Percentiles rank a stretch among this genome's conserved stretches.
These are phyloP conservation scores for Starmerella kuoi DNA, from an alignment of 805 yeast genomes.

Conservation along the genomic window DNA sequence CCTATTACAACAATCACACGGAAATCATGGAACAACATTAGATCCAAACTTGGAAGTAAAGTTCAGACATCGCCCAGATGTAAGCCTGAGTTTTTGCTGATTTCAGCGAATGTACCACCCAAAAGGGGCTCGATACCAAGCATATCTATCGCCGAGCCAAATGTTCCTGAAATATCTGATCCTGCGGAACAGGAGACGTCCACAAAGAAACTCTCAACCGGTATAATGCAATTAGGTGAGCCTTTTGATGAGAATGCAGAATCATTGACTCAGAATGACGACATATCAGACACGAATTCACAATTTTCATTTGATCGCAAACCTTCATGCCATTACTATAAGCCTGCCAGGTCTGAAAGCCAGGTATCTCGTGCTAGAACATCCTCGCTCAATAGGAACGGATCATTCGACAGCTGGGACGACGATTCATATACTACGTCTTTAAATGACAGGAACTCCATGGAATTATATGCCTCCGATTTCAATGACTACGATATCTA, in stretches of 20 bases:
- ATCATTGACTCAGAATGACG: background rate
- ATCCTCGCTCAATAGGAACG: no score
- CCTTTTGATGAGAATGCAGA: slow-evolving; percentile 3
- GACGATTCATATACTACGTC: no score
- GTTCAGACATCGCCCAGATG: background rate
- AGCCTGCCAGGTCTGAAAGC: slow-evolving; percentile 20
- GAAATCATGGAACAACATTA: slow-evolving; percentile 13
- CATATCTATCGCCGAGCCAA: no score
- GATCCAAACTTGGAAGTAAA: slow-evolving; percentile 1
- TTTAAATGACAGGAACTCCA: background rate
- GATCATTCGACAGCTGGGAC: no score
- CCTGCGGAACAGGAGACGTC: no score
- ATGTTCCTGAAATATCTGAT: no score
- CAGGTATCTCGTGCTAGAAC: no score
- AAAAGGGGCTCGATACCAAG: background rate
- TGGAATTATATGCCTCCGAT: background rate
- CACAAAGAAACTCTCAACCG: no score
- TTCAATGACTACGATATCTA: slow-evolving; percentile 32
- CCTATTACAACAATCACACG: slow-evolving; percentile 5
- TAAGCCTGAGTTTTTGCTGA: slow-evolving; percentile 5
- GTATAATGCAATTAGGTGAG: background rate
- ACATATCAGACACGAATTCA: slow-evolving; percentile 7
- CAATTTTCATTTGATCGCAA: slow-evolving; percentile 45
- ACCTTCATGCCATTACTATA: slow-evolving; percentile 43
- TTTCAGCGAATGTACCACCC: slow-evolving; percentile 7